Evolutionary conservation across 1,284 basidiomycete genomes (phyloP).

Genomic region (Hymenochaete sp.): DNA sequence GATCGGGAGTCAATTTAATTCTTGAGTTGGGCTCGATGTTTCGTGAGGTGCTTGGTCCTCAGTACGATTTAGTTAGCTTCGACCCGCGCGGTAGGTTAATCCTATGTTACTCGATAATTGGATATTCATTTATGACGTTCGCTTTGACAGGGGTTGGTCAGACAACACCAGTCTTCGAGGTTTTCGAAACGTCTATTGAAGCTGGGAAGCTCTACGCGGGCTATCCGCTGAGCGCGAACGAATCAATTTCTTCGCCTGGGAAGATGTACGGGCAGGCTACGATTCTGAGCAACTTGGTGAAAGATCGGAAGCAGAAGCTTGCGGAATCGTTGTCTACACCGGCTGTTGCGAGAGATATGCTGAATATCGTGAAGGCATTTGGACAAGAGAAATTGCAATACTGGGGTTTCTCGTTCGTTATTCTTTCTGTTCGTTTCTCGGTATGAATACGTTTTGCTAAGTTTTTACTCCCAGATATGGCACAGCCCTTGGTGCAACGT

Average conservation of each 20-base stretch:
- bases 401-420: slow-evolving; percentile 25
- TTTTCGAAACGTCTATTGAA: slow-evolving; percentile 10
- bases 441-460: too few relatives aligned
- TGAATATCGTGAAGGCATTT: slow-evolving; percentile 23
- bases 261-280: not conserved
- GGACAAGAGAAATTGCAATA: slow-evolving; percentile 24
- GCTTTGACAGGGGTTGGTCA: slow-evolving; percentile 15
- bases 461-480: slow-evolving; percentile 20
- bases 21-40: slow-evolving; percentile 7
- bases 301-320: not conserved
- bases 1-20: slow-evolving; percentile 24
- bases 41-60: slow-evolving; percentile 21
- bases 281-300: not conserved
- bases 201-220: slow-evolving; percentile 1
- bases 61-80: slow-evolving; percentile 29
- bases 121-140: not conserved
- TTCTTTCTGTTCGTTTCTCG: not conserved
- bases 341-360: slow-evolving; percentile 24
- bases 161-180: slow-evolving; percentile 15
- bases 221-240: slow-evolving; percentile 1
- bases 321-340: slow-evolving; percentile 18
- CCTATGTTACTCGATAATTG: not conserved
- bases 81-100: slow-evolving; percentile 25
- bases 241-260: slow-evolving; percentile 3
- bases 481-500: slow-evolving; percentile 22